Conservation (phyloP, 2,329 filamentous ascomycete genomes). For the Fonsecaea erecta region DNA sequence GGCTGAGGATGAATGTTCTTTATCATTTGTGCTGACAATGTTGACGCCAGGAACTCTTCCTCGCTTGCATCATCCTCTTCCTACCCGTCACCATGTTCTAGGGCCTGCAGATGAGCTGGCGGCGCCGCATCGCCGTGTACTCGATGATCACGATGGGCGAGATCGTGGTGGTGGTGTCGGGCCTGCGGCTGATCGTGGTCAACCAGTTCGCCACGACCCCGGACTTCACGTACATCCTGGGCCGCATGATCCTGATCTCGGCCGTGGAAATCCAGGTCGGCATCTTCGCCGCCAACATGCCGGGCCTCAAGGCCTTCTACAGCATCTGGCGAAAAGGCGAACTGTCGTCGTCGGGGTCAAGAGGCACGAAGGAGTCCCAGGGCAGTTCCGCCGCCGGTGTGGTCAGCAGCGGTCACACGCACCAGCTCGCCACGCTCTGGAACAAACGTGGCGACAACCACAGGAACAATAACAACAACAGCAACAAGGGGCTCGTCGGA, state of each 20-base stretch:
- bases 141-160: not conserved
- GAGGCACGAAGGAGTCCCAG: not conserved
- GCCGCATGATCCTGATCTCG: not conserved
- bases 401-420: not conserved
- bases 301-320: not conserved
- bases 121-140: not conserved
- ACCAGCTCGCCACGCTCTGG: not conserved
- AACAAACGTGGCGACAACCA: not conserved
- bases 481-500: not conserved
- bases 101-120: not conserved
- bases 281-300: not conserved
- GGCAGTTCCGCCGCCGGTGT: not conserved
- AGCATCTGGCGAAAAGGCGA: not conserved
- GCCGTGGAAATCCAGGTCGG: not conserved
- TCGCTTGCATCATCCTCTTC: not conserved
- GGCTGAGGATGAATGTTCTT: too few species aligned
- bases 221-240: not conserved
- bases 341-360: not conserved
- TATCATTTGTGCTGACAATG: not conserved
- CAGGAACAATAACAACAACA: slow-evolving; percentile 1
- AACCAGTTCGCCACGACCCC: not conserved
- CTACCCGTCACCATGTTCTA: not conserved
- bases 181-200: slow-evolving; percentile 1
- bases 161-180: not conserved
- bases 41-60: not conserved